Evolutionary conservation across 306 rosid species (phyloP).

Genomic region (Cucurbita moschata): DNA sequence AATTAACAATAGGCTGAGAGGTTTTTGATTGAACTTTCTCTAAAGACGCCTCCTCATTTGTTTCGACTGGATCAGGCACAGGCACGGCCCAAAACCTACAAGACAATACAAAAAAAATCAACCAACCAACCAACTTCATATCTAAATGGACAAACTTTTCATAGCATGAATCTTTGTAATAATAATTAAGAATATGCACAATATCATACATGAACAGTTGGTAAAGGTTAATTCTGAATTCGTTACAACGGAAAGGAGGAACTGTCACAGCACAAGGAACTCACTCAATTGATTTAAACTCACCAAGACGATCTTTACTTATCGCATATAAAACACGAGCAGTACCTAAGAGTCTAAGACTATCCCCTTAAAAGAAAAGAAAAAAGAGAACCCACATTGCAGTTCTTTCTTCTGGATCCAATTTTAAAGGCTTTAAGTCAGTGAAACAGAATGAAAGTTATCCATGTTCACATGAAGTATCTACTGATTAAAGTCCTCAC

Average conservation of each 20-base stretch:
- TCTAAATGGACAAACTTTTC: neutral
- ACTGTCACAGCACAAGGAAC: neutral
- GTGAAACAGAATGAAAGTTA: neutral
- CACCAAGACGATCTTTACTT: neutral
- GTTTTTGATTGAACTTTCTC: constrained; percentile 17
- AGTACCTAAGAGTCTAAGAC: neutral
- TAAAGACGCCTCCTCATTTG: constrained; percentile 18
- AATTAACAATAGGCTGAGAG: constrained; percentile 17
- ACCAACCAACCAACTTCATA: neutral
- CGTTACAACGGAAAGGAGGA: neutral
- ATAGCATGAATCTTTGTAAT: neutral
- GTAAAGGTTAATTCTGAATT: neutral
- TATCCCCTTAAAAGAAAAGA: neutral
- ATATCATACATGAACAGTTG: neutral
- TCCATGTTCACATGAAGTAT: neutral
- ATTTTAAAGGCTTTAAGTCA: neutral
- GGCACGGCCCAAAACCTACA: constrained; percentile 28
- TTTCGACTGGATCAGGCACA: constrained; percentile 18
- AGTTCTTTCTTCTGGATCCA: neutral
- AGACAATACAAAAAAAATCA: neutral
- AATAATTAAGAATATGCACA: neutral
- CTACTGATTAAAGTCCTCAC: neutral
- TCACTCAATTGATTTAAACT: neutral
- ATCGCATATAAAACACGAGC: neutral
- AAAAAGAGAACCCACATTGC: neutral